Base-by-base conservation (phyloP, 163 green algal species). In the Prototheca wickerhamii region DNA sequence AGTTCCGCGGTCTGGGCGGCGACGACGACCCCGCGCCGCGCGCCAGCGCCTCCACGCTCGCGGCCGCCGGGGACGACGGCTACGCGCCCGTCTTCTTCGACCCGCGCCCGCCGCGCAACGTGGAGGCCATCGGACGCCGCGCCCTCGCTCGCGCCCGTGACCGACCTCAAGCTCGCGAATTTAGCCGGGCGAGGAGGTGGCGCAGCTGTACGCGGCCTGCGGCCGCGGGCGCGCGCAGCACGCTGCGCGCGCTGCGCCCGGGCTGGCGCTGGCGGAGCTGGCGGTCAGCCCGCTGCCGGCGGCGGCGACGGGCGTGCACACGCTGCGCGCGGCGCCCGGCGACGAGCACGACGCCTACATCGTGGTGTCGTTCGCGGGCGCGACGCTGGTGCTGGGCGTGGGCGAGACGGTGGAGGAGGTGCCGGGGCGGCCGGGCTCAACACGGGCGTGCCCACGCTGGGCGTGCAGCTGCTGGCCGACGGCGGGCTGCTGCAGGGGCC, bases 381-480 rank as follows among this genome's bases (percentile, higher is more conserved):
- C 87, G 23, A 97, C 91, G 3, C 83, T 97, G 71, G 87, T 95
- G 61, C 28, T 78, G 25, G 42, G 56, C 56, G 81, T 92, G 15
- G 87, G 87, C 4, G 87, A 95, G 68, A 94, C 86, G 1, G 91
- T 99, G 8, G 91, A 96, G 76, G 91, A 98, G 79, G 93, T 94
- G 35, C 93, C 77, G 49, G 90, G 96, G 76, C 91, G 76, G n/a
- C n/a, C 61, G 93, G 93, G 30, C 93, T 99, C 77, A 65, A 93
- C 63, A 86, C 80, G 58, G 95, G 84, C 4, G 81, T 83, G 29
- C 74, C 86, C 42, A 95, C 89, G 5, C 61, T 96, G 53, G 66
- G 76, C 63, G 85, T 79, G 31, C 87, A 92, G 73, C 81, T 95
- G 61, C 78, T 99, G 50, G 80, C 81, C 7, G 93, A 99, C 70